Evolutionary conservation across 1,284 basidiomycete genomes (phyloP).

Genomic region (Trametes versicolor): DNA sequence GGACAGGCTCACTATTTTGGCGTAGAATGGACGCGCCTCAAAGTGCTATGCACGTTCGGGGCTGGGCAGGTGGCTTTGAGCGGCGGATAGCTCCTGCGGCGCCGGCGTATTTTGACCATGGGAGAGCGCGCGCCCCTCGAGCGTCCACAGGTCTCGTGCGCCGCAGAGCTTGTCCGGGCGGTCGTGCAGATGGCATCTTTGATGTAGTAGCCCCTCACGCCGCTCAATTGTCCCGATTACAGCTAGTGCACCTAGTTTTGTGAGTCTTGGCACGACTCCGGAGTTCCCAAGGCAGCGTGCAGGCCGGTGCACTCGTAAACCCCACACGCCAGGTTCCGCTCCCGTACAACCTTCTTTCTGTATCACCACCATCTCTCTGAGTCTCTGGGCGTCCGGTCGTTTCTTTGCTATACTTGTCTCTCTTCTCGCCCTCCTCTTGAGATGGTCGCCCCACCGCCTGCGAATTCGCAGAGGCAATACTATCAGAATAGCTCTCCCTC

Average conservation of each 20-base stretch:
- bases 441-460: conserved; percentile 20
- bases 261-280: conserved; percentile 4
- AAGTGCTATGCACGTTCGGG: not conserved
- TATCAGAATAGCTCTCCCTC: conserved; percentile 20
- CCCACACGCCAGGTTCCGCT: not conserved
- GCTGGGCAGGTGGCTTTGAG: not conserved
- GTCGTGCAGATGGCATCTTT: conserved; percentile 12
- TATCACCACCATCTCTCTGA: conserved; percentile 16
- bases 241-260: not conserved
- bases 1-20: not conserved
- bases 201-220: conserved; percentile 3
- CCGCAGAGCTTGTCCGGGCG: not conserved
- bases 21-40: not conserved
- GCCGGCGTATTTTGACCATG: not conserved
- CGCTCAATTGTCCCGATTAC: conserved; percentile 6
- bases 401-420: conserved; percentile 11
- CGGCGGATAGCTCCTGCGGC: not conserved
- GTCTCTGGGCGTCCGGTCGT: conserved; percentile 15
- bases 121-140: not conserved
- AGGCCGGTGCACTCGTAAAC: not conserved
- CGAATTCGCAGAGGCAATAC: conserved; percentile 17
- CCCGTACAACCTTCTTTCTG: conserved; percentile 10
- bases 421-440: not conserved
- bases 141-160: conserved; percentile 6
- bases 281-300: conserved; percentile 17